Conservation (phyloP, 108 stramenopile genomes). For the Fragilariopsis cylindrus region DNA sequence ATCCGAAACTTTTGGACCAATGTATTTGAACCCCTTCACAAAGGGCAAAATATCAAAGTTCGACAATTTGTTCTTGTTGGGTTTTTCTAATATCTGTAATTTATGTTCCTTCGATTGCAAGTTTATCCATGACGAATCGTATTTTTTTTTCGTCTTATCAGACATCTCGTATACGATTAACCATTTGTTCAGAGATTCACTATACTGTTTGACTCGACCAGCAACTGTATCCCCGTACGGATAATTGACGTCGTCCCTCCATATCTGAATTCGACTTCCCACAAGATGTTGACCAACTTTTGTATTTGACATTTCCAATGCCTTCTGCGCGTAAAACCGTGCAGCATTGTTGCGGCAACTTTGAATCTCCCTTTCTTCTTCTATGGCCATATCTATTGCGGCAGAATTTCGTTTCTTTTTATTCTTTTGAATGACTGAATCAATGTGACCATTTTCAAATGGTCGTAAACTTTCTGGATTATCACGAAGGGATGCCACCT, state of each 20-base stretch:
- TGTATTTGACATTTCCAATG: slow-evolving; percentile 40
- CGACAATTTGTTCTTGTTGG: slow-evolving; percentile 11
- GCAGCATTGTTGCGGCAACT: slow-evolving; percentile 53
- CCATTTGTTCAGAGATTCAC: slow-evolving; percentile 49
- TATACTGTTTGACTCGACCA: slow-evolving; percentile 48
- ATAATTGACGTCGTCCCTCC: slow-evolving; percentile 62
- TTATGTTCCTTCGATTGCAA: slow-evolving; percentile 48
- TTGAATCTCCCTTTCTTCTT: slow-evolving; percentile 45
- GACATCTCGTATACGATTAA: slow-evolving; percentile 52
- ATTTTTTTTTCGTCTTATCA: slow-evolving; percentile 39
- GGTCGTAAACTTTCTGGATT: slow-evolving; percentile 51
- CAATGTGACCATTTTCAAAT: slow-evolving; percentile 48
- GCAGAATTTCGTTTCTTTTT: slow-evolving; percentile 68
- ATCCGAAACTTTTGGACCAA: slow-evolving; percentile 8
- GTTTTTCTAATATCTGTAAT: slow-evolving; percentile 41
- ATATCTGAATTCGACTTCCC: slow-evolving; percentile 52
- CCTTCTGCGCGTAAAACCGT: slow-evolving; percentile 48
- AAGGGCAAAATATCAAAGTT: slow-evolving; percentile 54
- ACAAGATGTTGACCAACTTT: slow-evolving; percentile 26
- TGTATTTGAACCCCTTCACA: slow-evolving; percentile 39
- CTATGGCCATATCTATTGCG: slow-evolving; percentile 39
- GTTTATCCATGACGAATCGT: slow-evolving; percentile 60
- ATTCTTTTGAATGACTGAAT: slow-evolving; percentile 58
- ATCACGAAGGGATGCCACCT: slow-evolving; percentile 55
- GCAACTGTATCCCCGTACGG: slow-evolving; percentile 64